A percentile compares a stretch with the other conserved stretches of the same genome.
Conservation (phyloP, 805 yeast species). For the Candida sithepensis region DNA sequence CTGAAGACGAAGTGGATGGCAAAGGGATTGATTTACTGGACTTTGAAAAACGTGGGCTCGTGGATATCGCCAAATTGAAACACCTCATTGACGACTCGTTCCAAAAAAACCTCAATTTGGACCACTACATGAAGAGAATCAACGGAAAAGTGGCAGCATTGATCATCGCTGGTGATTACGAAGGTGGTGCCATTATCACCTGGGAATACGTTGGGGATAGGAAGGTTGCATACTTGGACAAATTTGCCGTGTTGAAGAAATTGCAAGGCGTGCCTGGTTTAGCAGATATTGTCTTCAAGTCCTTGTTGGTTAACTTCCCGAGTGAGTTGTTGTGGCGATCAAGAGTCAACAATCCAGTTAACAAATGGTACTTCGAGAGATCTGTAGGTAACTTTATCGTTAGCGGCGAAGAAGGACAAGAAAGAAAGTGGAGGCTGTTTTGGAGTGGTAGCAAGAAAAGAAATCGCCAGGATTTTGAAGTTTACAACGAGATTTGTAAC, state of each 20-base stretch:
- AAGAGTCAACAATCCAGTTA: conserved; percentile 79
- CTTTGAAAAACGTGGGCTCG: conserved; percentile 32
- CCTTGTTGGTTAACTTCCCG: conserved; percentile 65
- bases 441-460: conserved; percentile 36
- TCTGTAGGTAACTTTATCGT: conserved; percentile 63
- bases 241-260: conserved; percentile 81
- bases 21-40: conserved; percentile 38
- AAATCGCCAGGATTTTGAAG: conserved; percentile 35
- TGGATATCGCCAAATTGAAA: conserved; percentile 58
- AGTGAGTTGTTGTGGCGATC: conserved; percentile 88
- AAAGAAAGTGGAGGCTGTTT: conserved; percentile 35
- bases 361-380: conserved; percentile 96
- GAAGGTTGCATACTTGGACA: conserved; percentile 77
- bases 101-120: conserved; percentile 58
- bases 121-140: conserved; percentile 65
- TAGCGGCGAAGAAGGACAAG: conserved; percentile 10
- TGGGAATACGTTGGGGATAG: conserved; percentile 48
- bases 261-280: conserved; percentile 91
- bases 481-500: conserved; percentile 52
- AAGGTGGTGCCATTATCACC: conserved; percentile 91
- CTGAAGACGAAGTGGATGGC: conserved; percentile 17
- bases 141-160: conserved; percentile 66
- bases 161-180: conserved; percentile 89
- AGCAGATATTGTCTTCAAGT: conserved; percentile 89
- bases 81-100: conserved; percentile 76